Evolutionary conservation across 768 basidiomycete genomes (phyloP).

Genomic region (Termitomyces titanicus): DNA sequence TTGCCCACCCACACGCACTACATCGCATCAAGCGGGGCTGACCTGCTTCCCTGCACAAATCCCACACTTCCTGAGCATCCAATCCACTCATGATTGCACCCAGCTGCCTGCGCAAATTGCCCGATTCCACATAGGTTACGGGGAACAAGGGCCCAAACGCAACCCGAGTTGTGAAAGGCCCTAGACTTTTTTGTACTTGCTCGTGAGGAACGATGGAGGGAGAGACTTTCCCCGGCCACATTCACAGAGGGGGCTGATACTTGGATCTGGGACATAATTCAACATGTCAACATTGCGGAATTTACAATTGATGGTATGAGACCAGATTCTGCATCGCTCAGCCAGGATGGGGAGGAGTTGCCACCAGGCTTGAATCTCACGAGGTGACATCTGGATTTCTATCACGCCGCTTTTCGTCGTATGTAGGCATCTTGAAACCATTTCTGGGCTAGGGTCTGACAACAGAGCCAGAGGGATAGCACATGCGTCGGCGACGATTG

Average conservation of each 20-base stretch:
- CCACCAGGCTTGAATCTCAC: slow-evolving; percentile 39
- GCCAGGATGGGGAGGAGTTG: slow-evolving; percentile 45
- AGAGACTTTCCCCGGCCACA: slow-evolving; percentile 51
- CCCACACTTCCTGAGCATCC: slow-evolving; percentile 13
- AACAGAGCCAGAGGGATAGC: slow-evolving; percentile 33
- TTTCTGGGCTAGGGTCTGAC: neutral
- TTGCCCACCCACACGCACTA: slow-evolving; percentile 23
- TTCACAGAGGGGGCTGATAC: slow-evolving; percentile 41
- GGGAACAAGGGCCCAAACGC: slow-evolving; percentile 55
- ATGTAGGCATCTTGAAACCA: neutral
- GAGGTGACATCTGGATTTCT: slow-evolving; percentile 13
- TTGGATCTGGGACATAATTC: slow-evolving; percentile 28
- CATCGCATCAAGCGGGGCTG: slow-evolving; percentile 23
- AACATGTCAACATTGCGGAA: slow-evolving; percentile 38
- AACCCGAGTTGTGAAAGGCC: slow-evolving; percentile 41
- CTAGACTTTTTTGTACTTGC: slow-evolving; percentile 34
- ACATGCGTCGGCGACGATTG: slow-evolving; percentile 48
- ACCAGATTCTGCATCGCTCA: slow-evolving; percentile 54
- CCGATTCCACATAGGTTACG: slow-evolving; percentile 42
- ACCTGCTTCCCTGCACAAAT: slow-evolving; percentile 25
- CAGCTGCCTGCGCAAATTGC: neutral
- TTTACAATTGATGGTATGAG: slow-evolving; percentile 43
- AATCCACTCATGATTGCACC: neutral
- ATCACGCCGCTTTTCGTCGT: slow-evolving; percentile 1
- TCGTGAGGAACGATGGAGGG: slow-evolving; percentile 27